Base-by-base conservation (phyloP, 768 basidiomycete genomes). In the Suillus placidus region DNA sequence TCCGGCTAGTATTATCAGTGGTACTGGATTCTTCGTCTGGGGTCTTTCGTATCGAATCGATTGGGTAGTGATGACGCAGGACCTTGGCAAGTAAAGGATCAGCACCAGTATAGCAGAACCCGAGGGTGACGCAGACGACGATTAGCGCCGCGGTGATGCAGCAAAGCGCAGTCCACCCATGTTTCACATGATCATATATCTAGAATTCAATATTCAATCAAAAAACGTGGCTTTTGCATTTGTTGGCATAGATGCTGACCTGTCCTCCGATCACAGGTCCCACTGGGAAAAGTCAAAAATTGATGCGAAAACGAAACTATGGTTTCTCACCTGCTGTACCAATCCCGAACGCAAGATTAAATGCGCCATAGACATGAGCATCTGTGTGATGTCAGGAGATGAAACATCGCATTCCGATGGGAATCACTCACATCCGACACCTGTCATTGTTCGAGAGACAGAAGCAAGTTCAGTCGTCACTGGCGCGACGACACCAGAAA, bases 261-360 rank as follows among this genome's bases (percentile, higher is more conserved):
- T 91, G 88, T 61, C 91, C 89, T 23, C 89, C 89, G 52, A 91
- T 77, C 49, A 91, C 74, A 26, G 91, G 91, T 0, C 91, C 91
- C 66, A 90, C 90, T 91, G 65, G 9, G 45, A 10, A 66, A 54
- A 54, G 45, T 71, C 43, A 68, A 52, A 20, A 54, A 23, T 49
- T 20, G 54, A 51, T 47, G 35, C 30, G 58, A 45, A 45, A 20
- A 57, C 16, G 43, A 18, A 10, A 35, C 20, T 34, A 38, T 62
- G 49, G 14, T 20, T 60, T 78, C 84, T 73, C 68, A 90, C 90
- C 71, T 55, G 85, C 77, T 40, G 87, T 83, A 37, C 89, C 91
- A 64, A 89, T 72, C 2, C 88, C 90, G 66, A 87, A 91, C 3
- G 85, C 86, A 13, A 92, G 71, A 76, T 92, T 93, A 72, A 91